A percentile compares a stretch with the other conserved stretches of the same genome.
phyloP scores from a whole-genome alignment of 495 filamentous ascomycete species.

The Cercophora sp. region DNA sequence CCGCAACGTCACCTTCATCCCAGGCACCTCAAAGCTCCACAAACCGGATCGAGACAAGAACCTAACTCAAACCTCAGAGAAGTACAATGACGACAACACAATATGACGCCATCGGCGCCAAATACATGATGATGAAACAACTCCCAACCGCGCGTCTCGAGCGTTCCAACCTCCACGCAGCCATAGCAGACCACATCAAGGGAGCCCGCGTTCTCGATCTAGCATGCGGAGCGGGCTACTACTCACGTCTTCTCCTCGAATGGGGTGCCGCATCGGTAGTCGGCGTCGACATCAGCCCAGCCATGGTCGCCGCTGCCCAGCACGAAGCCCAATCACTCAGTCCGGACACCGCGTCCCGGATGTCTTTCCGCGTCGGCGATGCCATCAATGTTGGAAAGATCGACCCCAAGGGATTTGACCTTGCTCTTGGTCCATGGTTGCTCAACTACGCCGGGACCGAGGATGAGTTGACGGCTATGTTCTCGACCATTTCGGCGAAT shows the following conservation, averaged over 20 bases:
- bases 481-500: slow-evolving; percentile 31
- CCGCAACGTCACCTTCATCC: too few relatives aligned
- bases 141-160: slow-evolving; percentile 8
- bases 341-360: background rate
- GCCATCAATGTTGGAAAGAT: slow-evolving; percentile 5
- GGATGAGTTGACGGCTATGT: slow-evolving; percentile 29
- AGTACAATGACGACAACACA: slow-evolving; percentile 2
- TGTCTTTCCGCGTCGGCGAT: slow-evolving; percentile 8
- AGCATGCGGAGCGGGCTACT: slow-evolving; percentile 17
- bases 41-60: too few relatives aligned
- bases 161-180: slow-evolving; percentile 4
- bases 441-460: slow-evolving; percentile 36
- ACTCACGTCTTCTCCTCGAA: slow-evolving; percentile 5
- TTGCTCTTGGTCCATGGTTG: slow-evolving; percentile 37
- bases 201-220: slow-evolving; percentile 16
- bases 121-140: slow-evolving; percentile 10
- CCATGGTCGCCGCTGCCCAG: slow-evolving; percentile 29
- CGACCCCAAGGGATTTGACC: slow-evolving; percentile 30
- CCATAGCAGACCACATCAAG: background rate
- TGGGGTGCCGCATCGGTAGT: slow-evolving; percentile 23
- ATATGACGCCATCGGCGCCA: slow-evolving; percentile 11
- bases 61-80: too few relatives aligned
- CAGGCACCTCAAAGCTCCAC: too few relatives aligned
- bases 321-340: background rate
- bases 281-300: slow-evolving; percentile 31